These are phyloP conservation scores for Cerioporus squamosus DNA, from an alignment of 1,284 basidiomycete genomes.

Conservation along the genomic window DNA sequence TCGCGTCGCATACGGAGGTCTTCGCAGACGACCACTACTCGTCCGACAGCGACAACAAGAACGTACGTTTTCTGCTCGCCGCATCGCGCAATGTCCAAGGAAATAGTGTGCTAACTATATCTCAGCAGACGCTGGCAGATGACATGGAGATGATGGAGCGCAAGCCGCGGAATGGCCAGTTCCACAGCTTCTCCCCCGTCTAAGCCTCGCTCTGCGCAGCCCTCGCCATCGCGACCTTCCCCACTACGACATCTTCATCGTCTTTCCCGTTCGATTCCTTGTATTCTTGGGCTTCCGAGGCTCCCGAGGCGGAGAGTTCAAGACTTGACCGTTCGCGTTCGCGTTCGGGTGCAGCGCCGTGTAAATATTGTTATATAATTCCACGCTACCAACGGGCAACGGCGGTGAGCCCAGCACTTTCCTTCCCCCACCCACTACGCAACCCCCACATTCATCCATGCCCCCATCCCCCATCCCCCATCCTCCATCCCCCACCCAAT, in stretches of 20 bases:
- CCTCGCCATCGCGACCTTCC: background rate
- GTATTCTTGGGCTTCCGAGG: background rate
- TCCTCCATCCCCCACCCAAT: background rate
- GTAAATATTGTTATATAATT: background rate
- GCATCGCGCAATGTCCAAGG: background rate
- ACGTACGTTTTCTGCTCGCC: background rate
- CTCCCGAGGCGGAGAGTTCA: no score
- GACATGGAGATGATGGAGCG: constrained; percentile 6
- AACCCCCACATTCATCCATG: background rate
- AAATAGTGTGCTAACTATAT: background rate
- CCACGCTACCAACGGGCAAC: background rate
- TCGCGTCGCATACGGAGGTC: constrained; percentile 8
- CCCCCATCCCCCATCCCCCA: no score
- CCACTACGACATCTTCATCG: background rate
- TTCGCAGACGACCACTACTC: background rate
- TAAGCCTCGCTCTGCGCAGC: background rate
- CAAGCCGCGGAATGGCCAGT: background rate
- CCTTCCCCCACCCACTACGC: background rate
- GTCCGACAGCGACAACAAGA: background rate
- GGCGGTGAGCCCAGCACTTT: constrained; percentile 5
- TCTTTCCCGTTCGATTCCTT: background rate
- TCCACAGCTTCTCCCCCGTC: constrained; percentile 2
- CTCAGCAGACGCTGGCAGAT: background rate
- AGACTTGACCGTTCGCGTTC: background rate
- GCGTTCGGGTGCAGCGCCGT: background rate